Base-by-base conservation (phyloP, 2,329 filamentous ascomycete species). In the Purpureocillium lavendulum region DNA sequence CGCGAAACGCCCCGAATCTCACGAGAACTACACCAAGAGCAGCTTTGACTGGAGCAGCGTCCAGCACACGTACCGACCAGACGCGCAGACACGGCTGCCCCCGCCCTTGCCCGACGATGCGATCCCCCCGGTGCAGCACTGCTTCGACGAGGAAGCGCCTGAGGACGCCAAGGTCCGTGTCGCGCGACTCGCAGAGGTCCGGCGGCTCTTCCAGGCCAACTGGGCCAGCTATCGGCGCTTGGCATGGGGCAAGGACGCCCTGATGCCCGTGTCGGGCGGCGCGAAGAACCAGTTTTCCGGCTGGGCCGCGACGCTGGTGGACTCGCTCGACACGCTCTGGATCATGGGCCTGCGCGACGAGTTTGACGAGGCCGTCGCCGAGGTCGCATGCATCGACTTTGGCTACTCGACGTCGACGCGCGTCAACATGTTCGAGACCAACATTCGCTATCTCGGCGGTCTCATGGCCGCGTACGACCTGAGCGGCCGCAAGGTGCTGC, bases 361-460 rank as follows among this genome's bases (percentile, higher is more conserved):
- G 42, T 87, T 86, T 51, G 67, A 75, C 26, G 67, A 75, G 47
- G 80, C 81, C 2, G 75, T 81, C 3, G 61, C 67, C 38, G 75
- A 74, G 2, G 71, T 78, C 6, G 63, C 71, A 12, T 50, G 51
- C 45, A 76, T 85, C 38, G 77, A 83, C 54, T 85, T 84, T 53
- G 70, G 73, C 2, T 68, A 60, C 2, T 73, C 75, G 1, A 57
- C 60, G 0, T 48, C 50, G 14, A 35, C 43, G 13, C 47, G 71
- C 26, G 73, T 84, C 46, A 83, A 82, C 45, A 64, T 84, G 0
- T 85, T 86, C 44, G 82, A 86, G 58, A 84, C 80, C 1, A 83
- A 73, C 10, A 85, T 85, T 42, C 73, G 82, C 32, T 85, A 85
- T 52, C 68, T 86, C 0, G 82, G 82, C 12, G 81, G 82, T 1